Evolutionary conservation across 305 asterid genomes (phyloP), one percentile per base, ranked within the genome.

Genomic region (Fraxinus baroniana): DNA sequence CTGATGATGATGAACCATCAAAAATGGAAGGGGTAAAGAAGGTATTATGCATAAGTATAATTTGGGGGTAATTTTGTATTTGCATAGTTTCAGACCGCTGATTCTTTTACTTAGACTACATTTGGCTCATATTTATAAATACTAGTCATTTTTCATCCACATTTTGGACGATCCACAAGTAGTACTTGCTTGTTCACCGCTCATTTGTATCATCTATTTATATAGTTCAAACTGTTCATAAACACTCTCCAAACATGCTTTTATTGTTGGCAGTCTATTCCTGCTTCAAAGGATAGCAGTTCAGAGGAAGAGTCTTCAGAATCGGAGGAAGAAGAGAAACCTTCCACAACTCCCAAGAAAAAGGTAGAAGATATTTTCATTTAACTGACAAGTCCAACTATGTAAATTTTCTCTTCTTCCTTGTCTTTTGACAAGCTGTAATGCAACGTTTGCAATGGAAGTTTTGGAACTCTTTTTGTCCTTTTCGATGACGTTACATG

Each of bases 301-400:
- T 87, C 94, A 17, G 70, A 60, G 70, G 94, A 80, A 55, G 91
- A 83, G 0, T 86, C 91, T 72, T 88, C 89, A 44, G 89, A 83
- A 44, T 4, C 62, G 22, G 90, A 79, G 15, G 89, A 84, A 3
- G 90, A 85, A n/a, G 87, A 88, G 55, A 82, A 84, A n/a, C 86
- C 86, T 0, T 22, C 81, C 37, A 88, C 80, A 74, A 85, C 88
- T 24, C 87, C 92, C 7, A 87, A 84, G 82, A 91, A 90, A 80
- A 89, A 87, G 78, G 95, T 91, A 83, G 79, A n/a, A 77, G 32
- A 46, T 74, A 12, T 73, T 64, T 80, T 55, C 28, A 30, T 37
- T 78, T 26, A 36, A 78, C 6, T 33, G 22, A 78, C 13, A 4
- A 66, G 35, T 66, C 3, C 1, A 3, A 22, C 33, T 6, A 18